Base-by-base conservation (phyloP, 768 basidiomycete genomes). In the Trametes cinnabarina region DNA sequence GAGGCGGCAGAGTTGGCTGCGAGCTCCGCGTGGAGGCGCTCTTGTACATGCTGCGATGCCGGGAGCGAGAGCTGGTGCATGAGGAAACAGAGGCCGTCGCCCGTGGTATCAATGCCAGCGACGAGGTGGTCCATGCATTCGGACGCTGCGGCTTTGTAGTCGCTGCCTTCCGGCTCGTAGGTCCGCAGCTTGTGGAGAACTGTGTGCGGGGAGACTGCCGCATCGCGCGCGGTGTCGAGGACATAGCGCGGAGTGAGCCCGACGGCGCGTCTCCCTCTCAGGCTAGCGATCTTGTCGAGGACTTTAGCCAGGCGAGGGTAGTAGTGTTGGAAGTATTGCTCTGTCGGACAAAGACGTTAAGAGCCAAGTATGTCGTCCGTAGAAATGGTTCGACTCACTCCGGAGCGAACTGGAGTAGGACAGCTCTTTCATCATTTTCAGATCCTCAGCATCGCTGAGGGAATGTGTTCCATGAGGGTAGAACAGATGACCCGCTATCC, bases 1-100 rank as follows among this genome's bases (percentile, higher is more conserved):
- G 97, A 74, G 0, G 90, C 90, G 60, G 95, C 68, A 15, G 90
- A 85, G 55, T 79, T 80, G 32, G 90, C 82, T 44, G 32, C 42
- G 47, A 66, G 63, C 53, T 66, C 65, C 7, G 43, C 53, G 51
- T 47, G 65, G 20, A 66, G 58, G n/a, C 55, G 58, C 14, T 48
- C 43, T 35, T 66, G 65, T 25, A 60, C 46, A 22, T 35, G 25
- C 10, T 26, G 39, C 12, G 51, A 30, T 22, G 57, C 23, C 15
- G 65, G 65, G 28, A 62, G 63, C 41, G 65, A 66, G 49, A 66
- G 63, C 37, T 64, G 60, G 55, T 63, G 43, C 60, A 66, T 54
- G 42, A 66, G 65, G 53, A 64, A 62, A 56, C 65, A 66, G 32
- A 66, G 65, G 40, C 55, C 63, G 59, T 66, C 65, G 30, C 65